Evolutionary conservation across 441 rosid species (phyloP), one percentile per base, ranked within the genome.

Genomic region (Omphalea diandra): DNA sequence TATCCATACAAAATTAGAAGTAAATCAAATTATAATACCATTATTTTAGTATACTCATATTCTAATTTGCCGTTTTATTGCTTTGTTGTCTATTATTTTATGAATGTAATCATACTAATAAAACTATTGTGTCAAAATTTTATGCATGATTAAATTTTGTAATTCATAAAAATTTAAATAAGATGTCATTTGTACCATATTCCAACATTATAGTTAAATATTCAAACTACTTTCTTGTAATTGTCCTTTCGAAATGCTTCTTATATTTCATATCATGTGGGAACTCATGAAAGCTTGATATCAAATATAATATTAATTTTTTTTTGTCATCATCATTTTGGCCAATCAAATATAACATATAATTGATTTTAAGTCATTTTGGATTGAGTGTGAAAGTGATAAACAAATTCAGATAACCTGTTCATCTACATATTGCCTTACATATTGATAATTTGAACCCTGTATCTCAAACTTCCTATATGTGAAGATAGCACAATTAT

Each of bases 371-470:
- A 5, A 12, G 46, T 12, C 46, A 41, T 12, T 41, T 1, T 9
- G 47, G 52, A 43, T 63, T 63, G 36, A 52, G 43, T 0, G 53
- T 63, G 11, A 41, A 63, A 1, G 65, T 61, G 4, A 32, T 57
- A 8, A 58, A 58, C 7, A 58, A n/a, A n/a, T 58, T 26, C 0
- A 29, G 46, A 38, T 60, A 60, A 6, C 46, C 27, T 8, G 2
- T 17, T n/a, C 18, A 61, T 20, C n/a, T 20, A 22, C 31, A 20
- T 2, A 63, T 63, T 4, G 62, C 46, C 65, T 73, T 4, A 12
- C 62, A 58, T 59, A 54, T 11, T 63, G 65, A 15, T 64, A 72
- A 2, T 29, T 8, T 72, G 56, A 0, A 63, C 11, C 54, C 22
- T 73, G 20, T 73, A 73, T 26, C 67, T 11, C 0, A 65, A 58